Evolutionary conservation across 2,329 filamentous ascomycete species (phyloP).

Genomic region (Ophiostoma piceae): DNA sequence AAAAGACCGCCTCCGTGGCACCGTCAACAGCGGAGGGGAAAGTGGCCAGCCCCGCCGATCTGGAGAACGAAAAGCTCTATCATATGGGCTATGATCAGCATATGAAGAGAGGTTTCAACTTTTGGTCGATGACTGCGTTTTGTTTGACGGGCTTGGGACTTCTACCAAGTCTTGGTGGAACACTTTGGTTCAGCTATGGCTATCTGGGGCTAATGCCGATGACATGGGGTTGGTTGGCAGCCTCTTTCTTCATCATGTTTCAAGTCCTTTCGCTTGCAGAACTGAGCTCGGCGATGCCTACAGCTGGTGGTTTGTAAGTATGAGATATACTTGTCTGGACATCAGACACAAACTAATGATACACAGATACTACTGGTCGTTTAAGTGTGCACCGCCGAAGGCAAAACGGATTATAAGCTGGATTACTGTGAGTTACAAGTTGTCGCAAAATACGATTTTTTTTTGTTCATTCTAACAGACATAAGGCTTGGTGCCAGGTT

Average conservation of each 20-base stretch:
- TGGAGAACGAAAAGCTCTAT: slow-evolving; percentile 2
- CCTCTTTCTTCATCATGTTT: slow-evolving; percentile 9
- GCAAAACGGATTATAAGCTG: not conserved
- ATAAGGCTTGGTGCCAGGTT: not conserved
- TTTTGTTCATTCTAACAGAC: not conserved
- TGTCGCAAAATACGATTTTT: not conserved
- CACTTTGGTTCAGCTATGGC: slow-evolving; percentile 4
- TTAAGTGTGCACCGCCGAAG: not conserved
- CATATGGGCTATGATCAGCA: slow-evolving; percentile 6
- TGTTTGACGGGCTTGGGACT: slow-evolving; percentile 3
- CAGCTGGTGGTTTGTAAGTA: slow-evolving; percentile 3
- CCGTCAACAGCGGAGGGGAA: not conserved
- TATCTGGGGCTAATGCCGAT: slow-evolving; percentile 3
- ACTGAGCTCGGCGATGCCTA: not conserved
- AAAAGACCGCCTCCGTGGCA: not conserved
- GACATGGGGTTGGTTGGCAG: slow-evolving; percentile 4
- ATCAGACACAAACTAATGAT: not conserved
- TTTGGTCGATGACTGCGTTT: slow-evolving; percentile 2
- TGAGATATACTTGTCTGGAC: not conserved
- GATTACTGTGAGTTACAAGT: not conserved
- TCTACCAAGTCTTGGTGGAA: not conserved
- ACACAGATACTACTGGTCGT: slow-evolving; percentile 4
- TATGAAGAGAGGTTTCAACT: slow-evolving; percentile 9
- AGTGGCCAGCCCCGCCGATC: not conserved
- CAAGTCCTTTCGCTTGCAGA: slow-evolving; percentile 8